A percentile compares a stretch with the other conserved stretches of the same genome.
Evolutionary conservation across 139 green algal species (phyloP).

Genomic region (Choricystis sp.): DNA sequence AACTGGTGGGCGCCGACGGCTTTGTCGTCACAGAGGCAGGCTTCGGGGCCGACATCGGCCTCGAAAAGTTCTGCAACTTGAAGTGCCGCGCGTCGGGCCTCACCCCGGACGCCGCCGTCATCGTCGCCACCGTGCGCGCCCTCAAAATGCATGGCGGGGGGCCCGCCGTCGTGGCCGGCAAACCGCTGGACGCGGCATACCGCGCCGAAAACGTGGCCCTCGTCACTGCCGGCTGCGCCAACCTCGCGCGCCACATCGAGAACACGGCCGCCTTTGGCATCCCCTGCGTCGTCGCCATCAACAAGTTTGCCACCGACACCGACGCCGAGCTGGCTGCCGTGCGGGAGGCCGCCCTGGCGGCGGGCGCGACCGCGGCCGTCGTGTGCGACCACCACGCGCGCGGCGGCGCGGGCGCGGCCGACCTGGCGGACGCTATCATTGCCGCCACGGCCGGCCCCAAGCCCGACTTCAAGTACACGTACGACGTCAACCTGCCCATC

Average conservation of each 20-base stretch:
- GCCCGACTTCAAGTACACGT: conserved; percentile 71
- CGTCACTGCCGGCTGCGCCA: conserved; percentile 57
- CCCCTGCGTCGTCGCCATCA: conserved; percentile 85
- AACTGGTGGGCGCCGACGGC: conserved; percentile 78
- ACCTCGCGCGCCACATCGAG: conserved; percentile 68
- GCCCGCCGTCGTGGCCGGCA: conserved; percentile 62
- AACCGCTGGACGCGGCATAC: conserved; percentile 83
- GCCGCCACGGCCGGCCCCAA: conserved; percentile 22
- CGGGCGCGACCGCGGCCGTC: conserved; percentile 66
- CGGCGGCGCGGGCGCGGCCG: conserved; percentile 70
- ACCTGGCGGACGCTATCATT: conserved; percentile 70
- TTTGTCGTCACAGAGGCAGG: conserved; percentile 90
- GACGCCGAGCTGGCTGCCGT: conserved; percentile 58
- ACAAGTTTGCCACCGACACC: conserved; percentile 80
- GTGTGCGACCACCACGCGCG: conserved; percentile 76
- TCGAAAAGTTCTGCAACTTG: conserved; percentile 93
- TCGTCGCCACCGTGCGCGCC: conserved; percentile 89
- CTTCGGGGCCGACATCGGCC: conserved; percentile 95
- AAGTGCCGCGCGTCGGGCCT: conserved; percentile 73
- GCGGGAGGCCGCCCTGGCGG: conserved; percentile 18
- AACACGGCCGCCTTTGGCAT: conserved; percentile 77
- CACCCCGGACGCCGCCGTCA: conserved; percentile 53
- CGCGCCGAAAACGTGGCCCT: conserved; percentile 73
- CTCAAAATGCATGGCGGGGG: conserved; percentile 89
- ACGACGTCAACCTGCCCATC: conserved; percentile 14